Conservation (phyloP, 2,329 filamentous ascomycete genomes). For the Trichoderma sp. region DNA sequence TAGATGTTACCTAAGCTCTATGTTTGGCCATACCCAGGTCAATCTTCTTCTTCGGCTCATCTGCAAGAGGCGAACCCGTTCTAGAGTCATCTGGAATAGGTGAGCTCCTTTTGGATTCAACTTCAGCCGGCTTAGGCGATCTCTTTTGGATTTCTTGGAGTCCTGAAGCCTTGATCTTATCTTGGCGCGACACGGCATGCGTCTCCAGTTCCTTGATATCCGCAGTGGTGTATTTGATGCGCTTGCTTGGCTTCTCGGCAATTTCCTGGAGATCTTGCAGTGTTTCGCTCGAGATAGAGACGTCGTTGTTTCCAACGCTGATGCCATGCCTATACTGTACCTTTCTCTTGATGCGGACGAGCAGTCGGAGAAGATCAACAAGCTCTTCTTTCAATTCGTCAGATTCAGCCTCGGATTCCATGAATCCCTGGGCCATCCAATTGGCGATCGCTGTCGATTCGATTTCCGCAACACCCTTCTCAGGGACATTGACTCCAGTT, state of each 20-base stretch:
- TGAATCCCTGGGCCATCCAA: slow-evolving; percentile 28
- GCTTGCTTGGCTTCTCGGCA: slow-evolving; percentile 2
- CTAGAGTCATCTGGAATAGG: neutral
- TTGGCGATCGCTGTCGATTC: slow-evolving; percentile 28
- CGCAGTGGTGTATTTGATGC: slow-evolving; percentile 21
- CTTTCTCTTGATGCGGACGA: slow-evolving; percentile 27
- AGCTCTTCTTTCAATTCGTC: slow-evolving; percentile 27
- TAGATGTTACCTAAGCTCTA: neutral
- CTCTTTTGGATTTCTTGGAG: slow-evolving; percentile 1
- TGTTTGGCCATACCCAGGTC: neutral
- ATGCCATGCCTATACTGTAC: slow-evolving; percentile 5
- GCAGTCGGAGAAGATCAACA: slow-evolving; percentile 24
- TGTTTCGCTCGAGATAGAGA: neutral
- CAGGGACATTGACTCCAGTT: slow-evolving; percentile 12
- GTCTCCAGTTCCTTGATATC: slow-evolving; percentile 17
- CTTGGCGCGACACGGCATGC: neutral
- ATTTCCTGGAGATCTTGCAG: slow-evolving; percentile 16
- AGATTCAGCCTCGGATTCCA: slow-evolving; percentile 24
- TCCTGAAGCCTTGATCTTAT: slow-evolving; percentile 13
- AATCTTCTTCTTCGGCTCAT: neutral
- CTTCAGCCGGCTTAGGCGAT: neutral
- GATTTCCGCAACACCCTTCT: slow-evolving; percentile 24
- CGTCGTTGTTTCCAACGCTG: neutral
- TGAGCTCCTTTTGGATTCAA: neutral
- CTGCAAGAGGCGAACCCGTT: neutral